Evolutionary conservation across 2,329 filamentous ascomycete genomes (phyloP).

Genomic region (Lachnellula occidentalis): DNA sequence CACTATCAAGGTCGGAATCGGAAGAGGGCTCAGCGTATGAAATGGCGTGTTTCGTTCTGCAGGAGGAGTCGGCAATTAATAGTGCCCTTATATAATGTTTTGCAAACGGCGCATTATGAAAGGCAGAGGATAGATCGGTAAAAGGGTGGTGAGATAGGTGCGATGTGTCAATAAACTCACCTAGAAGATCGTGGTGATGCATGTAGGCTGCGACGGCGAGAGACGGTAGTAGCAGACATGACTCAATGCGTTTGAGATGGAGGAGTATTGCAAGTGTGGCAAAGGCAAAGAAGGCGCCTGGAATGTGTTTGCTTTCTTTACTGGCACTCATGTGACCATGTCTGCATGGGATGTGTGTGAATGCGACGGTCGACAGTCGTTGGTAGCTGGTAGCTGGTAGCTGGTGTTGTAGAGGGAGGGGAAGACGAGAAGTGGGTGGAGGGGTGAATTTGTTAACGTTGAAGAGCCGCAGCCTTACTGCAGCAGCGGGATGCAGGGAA

Average conservation of each 20-base stretch:
- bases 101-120: background rate
- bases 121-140: too few species aligned
- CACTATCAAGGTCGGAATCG: background rate
- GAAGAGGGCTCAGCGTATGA: slow-evolving; percentile 25
- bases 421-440: background rate
- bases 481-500: background rate
- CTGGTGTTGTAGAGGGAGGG: background rate
- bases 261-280: background rate
- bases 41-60: slow-evolving; percentile 20
- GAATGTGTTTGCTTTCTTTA: background rate
- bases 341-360: too few species aligned
- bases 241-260: too few species aligned
- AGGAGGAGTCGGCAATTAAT: slow-evolving; percentile 6
- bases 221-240: background rate
- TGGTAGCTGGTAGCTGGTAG: background rate
- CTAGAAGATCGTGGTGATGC: background rate
- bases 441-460: background rate
- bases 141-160: too few species aligned
- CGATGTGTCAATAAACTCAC: background rate
- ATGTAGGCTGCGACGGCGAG: background rate
- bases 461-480: background rate
- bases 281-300: background rate
- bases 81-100: background rate
- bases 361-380: background rate
- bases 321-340: background rate